Conservation (phyloP, 2,329 filamentous ascomycete species). For the Tolypocladium nubicola region DNA sequence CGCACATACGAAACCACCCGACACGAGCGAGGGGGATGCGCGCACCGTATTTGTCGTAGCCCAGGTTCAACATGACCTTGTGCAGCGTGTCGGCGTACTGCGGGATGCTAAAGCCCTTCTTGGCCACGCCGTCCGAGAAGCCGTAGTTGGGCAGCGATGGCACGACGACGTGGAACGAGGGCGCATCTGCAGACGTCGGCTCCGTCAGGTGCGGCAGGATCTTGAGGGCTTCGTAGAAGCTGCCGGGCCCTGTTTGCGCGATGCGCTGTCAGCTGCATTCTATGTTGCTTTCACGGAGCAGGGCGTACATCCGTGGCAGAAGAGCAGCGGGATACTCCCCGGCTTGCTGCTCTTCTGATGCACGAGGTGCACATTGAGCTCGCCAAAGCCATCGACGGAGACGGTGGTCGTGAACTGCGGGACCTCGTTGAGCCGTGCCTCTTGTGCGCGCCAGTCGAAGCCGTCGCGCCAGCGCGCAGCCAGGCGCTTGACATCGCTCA, state of each 20-base stretch:
- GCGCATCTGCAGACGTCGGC: slow-evolving; percentile 12
- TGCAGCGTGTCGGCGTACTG: slow-evolving; percentile 46
- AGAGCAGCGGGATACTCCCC: slow-evolving; percentile 53
- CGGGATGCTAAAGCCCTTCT: slow-evolving; percentile 19
- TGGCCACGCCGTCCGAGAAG: slow-evolving; percentile 18
- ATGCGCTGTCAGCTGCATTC: background rate
- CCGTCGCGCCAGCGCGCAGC: slow-evolving; percentile 26
- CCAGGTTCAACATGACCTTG: slow-evolving; percentile 57
- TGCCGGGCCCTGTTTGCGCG: slow-evolving; percentile 43
- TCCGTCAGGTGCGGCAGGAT: slow-evolving; percentile 39
- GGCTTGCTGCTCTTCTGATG: slow-evolving; percentile 41
- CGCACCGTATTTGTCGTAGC: slow-evolving; percentile 32
- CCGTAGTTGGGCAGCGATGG: slow-evolving; percentile 47
- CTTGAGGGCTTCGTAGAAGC: slow-evolving; percentile 56
- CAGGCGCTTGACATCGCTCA: slow-evolving; percentile 24
- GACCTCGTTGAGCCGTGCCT: slow-evolving; percentile 45
- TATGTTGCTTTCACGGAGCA: too few relatives aligned
- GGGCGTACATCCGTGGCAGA: slow-evolving; percentile 21
- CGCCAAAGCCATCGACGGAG: slow-evolving; percentile 44
- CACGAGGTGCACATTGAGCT: slow-evolving; percentile 53
- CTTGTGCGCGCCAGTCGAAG: slow-evolving; percentile 53
- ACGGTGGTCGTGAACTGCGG: slow-evolving; percentile 46
- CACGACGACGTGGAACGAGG: slow-evolving; percentile 45
- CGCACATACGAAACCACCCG: too few relatives aligned
- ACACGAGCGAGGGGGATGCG: background rate